phyloP scores from a whole-genome alignment of 345 rosid genomes.

The Euphorbia peplus region DNA sequence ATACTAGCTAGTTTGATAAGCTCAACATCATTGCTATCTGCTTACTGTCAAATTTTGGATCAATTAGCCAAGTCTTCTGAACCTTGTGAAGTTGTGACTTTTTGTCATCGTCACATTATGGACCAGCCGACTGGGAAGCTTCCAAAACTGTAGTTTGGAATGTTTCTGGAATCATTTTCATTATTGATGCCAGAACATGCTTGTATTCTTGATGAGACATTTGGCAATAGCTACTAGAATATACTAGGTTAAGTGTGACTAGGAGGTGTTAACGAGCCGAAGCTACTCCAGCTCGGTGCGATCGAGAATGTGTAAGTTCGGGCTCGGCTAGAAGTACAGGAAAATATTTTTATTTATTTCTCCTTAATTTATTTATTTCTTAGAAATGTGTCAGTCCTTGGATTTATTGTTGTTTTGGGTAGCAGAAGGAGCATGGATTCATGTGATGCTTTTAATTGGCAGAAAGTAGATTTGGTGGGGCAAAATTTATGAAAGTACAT shows the following conservation, averaged over 20 bases:
- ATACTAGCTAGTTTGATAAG: conserved; percentile 5
- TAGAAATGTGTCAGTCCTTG: not conserved
- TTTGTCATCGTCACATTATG: conserved; percentile 14
- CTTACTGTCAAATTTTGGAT: conserved; percentile 10
- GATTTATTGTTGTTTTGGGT: too few species aligned
- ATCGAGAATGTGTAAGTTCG: too few species aligned
- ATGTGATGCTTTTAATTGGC: conserved; percentile 5
- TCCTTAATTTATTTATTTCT: too few species aligned
- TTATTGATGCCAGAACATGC: conserved; percentile 27
- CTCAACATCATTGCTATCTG: conserved; percentile 10
- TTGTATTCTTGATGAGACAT: not conserved
- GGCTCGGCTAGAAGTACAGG: too few species aligned
- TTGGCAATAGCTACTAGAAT: not conserved
- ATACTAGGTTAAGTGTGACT: too few species aligned
- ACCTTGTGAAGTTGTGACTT: conserved; percentile 1
- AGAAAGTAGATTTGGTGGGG: conserved; percentile 1
- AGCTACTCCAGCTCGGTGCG: too few species aligned
- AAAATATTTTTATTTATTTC: not conserved
- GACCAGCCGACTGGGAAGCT: conserved; percentile 16
- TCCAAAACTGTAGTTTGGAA: conserved; percentile 17
- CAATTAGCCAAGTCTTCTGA: conserved; percentile 19
- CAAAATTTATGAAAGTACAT: not conserved
- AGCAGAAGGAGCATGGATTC: not conserved
- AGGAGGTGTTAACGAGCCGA: too few species aligned
- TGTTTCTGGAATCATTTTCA: not conserved